Evolutionary conservation across 495 filamentous ascomycete genomes (phyloP), one percentile per base, ranked within the genome.

Genomic region (Penicillium pancosmium): DNA sequence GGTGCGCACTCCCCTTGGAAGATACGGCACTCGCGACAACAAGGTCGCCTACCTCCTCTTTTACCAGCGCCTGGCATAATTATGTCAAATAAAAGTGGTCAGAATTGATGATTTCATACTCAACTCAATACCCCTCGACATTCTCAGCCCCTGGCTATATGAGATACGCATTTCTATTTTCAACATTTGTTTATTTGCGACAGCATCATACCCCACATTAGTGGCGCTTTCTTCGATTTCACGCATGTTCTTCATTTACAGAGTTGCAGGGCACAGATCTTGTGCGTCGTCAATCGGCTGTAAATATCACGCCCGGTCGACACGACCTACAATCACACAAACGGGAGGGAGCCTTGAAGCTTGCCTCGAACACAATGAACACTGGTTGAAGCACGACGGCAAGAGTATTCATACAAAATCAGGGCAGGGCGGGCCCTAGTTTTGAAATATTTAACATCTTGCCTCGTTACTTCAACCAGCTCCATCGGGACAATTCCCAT

Each of bases 41-140:
- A 96, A 96, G 78, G 93, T 96, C 53, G 94, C 94, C 13, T 98
- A 98, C 74, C 84, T 98, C 59, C 74, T 98, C 69, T 95, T 98
- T 75, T 98, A 98, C 71, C 87, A 97, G 77, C 86, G 83, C 60
- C 84, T 96, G 68, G 70, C 68, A 54, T 78, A 44, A 44, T 58
- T 72, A 50, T 55, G 18, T 5, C 40, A 5, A 5, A 52, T 15
- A 34, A 38, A 36, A 21, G 25, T 25, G 18, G 27, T 21, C 12
- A 19, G 35, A n/a, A 51, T 19, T 18, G 53, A 41, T 54, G 38
- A 44, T 55, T 19, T 23, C 23, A 44, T 21, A 21, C 36, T 25
- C 52, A 11, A 25, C 8, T 50, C 9, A 27, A 21, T 50, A 31
- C 44, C 53, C 33, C 27, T 56, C 41, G 40, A 49, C 38, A 44